Evolutionary conservation across 768 basidiomycete genomes (phyloP), one percentile per base, ranked within the genome.

Genomic region (Tricholoma terreum): DNA sequence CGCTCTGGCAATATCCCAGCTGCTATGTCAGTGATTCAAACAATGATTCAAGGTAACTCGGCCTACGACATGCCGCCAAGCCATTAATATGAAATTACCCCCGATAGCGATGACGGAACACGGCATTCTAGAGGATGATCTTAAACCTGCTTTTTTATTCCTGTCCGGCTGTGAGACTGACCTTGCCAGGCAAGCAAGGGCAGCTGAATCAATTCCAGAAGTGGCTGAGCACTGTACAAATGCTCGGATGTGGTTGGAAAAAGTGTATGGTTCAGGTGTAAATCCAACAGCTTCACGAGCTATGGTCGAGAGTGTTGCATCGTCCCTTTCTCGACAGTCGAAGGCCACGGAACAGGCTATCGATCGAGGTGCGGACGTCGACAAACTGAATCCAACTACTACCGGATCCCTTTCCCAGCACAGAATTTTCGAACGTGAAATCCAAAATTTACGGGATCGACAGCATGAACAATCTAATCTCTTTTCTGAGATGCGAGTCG

Each of bases 101-200:
- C 33, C 7, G 27, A 45, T 58, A 84, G 84, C 77, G 14, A 71
- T 82, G 71, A 67, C 64, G 8, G 63, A 68, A 12, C 69, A 72
- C 55, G 69, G 72, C 19, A 67, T 77, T 6, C 63, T 71, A 4
- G 70, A 73, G 35, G 64, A 67, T 22, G 71, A 77, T 4, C 69
- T 83, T 36, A 80, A 75, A 60, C 82, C 84, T 12, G 79, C 76
- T 0, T 80, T 73, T 63, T 73, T 85, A 8, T 72, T 84, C 66
- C 72, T 84, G 14, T 77, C 83, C 7, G 77, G 80, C 52, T 84
- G 83, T 61, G 79, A 84, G 62, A 70, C 72, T 2, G 83, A 84
- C 61, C 63, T 84, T 53, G 75, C 70, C 48, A 74, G 66, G 63
- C 61, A 60, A 35, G 64, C 67, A 19, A 72, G 71, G 22, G 33